Base-by-base conservation (phyloP, 306 rosid species). In the Corylus avellana region DNA sequence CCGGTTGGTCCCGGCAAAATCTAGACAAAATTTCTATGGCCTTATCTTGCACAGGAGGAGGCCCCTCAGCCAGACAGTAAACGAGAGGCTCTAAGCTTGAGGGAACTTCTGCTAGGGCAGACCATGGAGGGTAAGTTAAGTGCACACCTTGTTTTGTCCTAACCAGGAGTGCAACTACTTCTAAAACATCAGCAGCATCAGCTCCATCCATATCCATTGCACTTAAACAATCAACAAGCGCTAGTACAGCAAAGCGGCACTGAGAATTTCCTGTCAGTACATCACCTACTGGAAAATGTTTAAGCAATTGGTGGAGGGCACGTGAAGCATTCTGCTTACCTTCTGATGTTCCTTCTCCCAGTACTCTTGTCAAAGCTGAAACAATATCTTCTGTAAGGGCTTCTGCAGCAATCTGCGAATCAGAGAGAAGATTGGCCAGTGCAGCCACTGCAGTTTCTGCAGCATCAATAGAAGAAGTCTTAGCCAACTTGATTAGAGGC, bases 391-490 rank as follows among this genome's bases (percentile, higher is more conserved):
- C 94, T 27, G 83, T 85, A 73, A 92, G 85, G 67, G 94, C 94
- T 87, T 90, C 96, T 14, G 89, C 88, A 64, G 97, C 98, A 83
- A 95, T 89, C 77, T 75, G 88, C 63, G 92, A 84, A 88, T 92
- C 90, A 67, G 93, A 91, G 64, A 92, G 91, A 92, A 95, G 92
- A 84, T 95, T 95, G 83, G 98, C 98, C 77, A 92, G 87, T 49
- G 98, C 97, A 84, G 94, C 92, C 80, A 95, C 90, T 73, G 98
- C 98, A 78, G 94, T 91, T 90, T 95, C 97, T 72, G 92, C 92
- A 75, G 98, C 85, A 81, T 85, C 96, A 80, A 91, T 75, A 47
- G 96, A 95, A 73, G 96, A 91, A 59, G 98, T 87, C 90, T 95
- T 95, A 76, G 98, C 98, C 85, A 95, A 90, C 77, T 79, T 89